A percentile compares a stretch with the other conserved stretches of the same genome.
Conservation (phyloP, 352 stramenopile genomes). For the Pythium myriotylum region DNA sequence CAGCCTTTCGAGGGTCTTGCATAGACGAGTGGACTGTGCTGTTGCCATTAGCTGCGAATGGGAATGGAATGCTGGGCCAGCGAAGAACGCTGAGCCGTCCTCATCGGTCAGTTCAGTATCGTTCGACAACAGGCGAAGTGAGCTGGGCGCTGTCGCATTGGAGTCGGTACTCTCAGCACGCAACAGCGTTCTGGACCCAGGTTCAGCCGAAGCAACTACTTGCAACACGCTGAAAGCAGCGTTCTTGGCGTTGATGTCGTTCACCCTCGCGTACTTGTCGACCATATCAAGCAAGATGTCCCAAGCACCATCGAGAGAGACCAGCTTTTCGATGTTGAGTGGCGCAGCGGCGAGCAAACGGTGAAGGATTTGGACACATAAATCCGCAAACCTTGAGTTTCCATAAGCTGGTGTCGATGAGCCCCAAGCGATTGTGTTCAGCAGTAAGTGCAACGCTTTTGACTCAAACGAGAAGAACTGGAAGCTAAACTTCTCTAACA, state of each 20-base stretch:
- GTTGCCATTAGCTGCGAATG: slow-evolving; percentile 19
- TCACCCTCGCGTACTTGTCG: slow-evolving; percentile 6
- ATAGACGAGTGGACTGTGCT: slow-evolving; percentile 39
- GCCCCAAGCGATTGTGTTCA: slow-evolving; percentile 27
- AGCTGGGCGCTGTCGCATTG: background rate
- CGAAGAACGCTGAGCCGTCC: slow-evolving; percentile 13
- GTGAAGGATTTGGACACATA: slow-evolving; percentile 26
- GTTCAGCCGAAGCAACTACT: slow-evolving; percentile 19
- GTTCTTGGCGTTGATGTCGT: slow-evolving; percentile 11
- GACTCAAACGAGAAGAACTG: slow-evolving; percentile 83
- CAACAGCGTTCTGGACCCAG: slow-evolving; percentile 20
- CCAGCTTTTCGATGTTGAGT: slow-evolving; percentile 25
- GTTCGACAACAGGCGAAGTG: slow-evolving; percentile 14
- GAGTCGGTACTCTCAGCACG: background rate
- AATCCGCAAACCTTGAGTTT: slow-evolving; percentile 12
- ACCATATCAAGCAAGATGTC: slow-evolving; percentile 25
- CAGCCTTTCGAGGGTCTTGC: slow-evolving; percentile 61
- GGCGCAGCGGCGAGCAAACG: slow-evolving; percentile 22
- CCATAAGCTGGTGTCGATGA: background rate
- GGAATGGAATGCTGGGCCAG: slow-evolving; percentile 5
- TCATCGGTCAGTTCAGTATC: slow-evolving; percentile 15
- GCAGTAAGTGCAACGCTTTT: slow-evolving; percentile 60
- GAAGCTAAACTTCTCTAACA: slow-evolving; percentile 73
- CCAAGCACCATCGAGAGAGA: slow-evolving; percentile 19
- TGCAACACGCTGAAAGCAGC: slow-evolving; percentile 25